Percentiles rank a stretch among this genome's conserved stretches.
Evolutionary conservation across 768 basidiomycete species (phyloP).

Genomic region (Thelephora aurantiotincta): DNA sequence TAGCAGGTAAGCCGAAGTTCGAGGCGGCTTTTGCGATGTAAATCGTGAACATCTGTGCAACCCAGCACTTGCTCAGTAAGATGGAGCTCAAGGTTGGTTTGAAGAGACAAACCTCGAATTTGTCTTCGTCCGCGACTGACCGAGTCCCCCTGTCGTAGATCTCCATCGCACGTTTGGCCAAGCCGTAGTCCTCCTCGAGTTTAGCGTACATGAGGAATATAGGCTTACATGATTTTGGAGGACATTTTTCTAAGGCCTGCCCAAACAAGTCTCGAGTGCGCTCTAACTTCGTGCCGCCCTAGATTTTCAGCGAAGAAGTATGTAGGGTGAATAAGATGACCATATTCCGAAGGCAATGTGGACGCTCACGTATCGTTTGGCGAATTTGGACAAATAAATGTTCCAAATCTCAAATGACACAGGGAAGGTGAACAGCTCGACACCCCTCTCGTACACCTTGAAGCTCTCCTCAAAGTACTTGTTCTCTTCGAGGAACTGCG

Average conservation of each 20-base stretch:
- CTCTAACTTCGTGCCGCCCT: conserved; percentile 92
- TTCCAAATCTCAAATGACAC: conserved; percentile 99
- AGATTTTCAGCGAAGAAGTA: background rate
- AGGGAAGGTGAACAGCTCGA: conserved; percentile 95
- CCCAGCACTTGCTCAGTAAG: conserved; percentile 3
- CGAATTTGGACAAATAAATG: conserved; percentile 93
- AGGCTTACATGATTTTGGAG: conserved; percentile 87
- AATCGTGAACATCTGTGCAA: conserved; percentile 76
- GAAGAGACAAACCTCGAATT: conserved; percentile 63
- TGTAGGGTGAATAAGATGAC: background rate
- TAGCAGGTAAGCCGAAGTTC: conserved; percentile 93
- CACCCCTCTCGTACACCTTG: conserved; percentile 95
- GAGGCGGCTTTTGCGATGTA: conserved; percentile 96
- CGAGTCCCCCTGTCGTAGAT: conserved; percentile 89
- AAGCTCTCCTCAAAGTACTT: conserved; percentile 98
- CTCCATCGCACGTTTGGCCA: conserved; percentile 91
- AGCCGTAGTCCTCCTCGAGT: conserved; percentile 87
- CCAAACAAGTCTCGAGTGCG: conserved; percentile 96
- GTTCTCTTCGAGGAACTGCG: conserved; percentile 93
- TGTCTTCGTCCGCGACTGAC: conserved; percentile 79
- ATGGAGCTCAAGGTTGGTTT: background rate
- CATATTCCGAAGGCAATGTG: background rate
- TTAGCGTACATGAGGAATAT: conserved; percentile 94
- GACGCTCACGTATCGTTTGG: conserved; percentile 79
- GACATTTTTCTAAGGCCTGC: conserved; percentile 94